Evolutionary conservation across 2,329 filamentous ascomycete species (phyloP), one percentile per base, ranked within the genome.

Genomic region (Botrytis fabae): DNA sequence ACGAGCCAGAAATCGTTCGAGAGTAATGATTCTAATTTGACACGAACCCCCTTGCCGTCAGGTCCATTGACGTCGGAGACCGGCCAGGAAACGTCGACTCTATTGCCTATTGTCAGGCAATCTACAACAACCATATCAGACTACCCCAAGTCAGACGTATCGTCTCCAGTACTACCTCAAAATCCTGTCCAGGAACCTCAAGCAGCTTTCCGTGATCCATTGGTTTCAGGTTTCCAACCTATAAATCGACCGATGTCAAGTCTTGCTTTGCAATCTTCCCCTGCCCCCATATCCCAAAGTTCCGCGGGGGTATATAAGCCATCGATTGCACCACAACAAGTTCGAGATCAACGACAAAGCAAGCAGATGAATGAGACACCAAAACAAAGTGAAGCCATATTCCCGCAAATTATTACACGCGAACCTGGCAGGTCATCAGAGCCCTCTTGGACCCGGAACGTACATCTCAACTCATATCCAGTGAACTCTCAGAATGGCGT

Each of bases 401-500:
- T 38, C 18, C 16, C 48, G 28, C 48, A 57, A 25, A 68, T 32
- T 32, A 12, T 32, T 57, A n/a, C 7, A 42, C 2, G 10, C n/a
- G 65, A 68, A 68, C 9, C n/a, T 14, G 10, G n/a, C 28, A 42
- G 25, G 57, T 54, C 35, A 54, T 68, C 48, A n/a, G 48, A 10
- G 18, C 16, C 32, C 18, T 44, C 48, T 9, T 40, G 64, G 48
- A 20, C 48, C 35, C 42, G n/a, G 28, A 38, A 57, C 38, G 16
- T 1, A n/a, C 9, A 57, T 18, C 18, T 57, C n/a, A 32, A 57
- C 28, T 10, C 65, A 42, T 20, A 57, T 25, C 38, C 35, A 16
- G 22, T 40, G 10, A 68, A 68, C 9, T 28, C 48, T 28, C 64
- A 68, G 10, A 68, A 68, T 32, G 65, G 65, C 5, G 65, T 68